phyloP scores from a whole-genome alignment of 208 protist species.

The Crithidia mellificae region DNA sequence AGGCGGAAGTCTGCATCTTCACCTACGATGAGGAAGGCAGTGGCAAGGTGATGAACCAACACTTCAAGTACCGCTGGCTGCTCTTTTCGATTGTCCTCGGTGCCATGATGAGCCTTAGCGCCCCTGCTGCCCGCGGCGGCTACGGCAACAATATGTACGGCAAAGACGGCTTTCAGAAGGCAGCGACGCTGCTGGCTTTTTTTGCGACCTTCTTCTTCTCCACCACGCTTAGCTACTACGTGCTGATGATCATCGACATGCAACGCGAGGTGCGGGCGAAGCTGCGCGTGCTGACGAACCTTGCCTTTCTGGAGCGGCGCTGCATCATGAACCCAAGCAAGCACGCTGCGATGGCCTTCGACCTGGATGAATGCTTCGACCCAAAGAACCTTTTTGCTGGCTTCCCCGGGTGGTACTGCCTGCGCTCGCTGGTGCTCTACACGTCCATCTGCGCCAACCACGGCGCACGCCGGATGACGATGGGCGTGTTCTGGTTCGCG shows the following conservation, averaged over 20 bases:
- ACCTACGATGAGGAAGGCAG: conserved; percentile 79
- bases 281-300: conserved; percentile 63
- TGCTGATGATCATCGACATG: conserved; percentile 83
- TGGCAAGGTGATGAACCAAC: conserved; percentile 60
- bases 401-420: conserved; percentile 76
- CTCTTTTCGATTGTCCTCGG: conserved; percentile 42
- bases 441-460: conserved; percentile 76
- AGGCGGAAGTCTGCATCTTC: conserved; percentile 68
- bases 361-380: conserved; percentile 61
- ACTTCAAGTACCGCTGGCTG: conserved; percentile 75
- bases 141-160: conserved; percentile 59
- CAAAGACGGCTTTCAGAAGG: conserved; percentile 34
- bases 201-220: conserved; percentile 64
- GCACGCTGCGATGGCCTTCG: conserved; percentile 46
- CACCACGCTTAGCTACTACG: conserved; percentile 47
- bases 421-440: conserved; percentile 74
- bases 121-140: conserved; percentile 55
- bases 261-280: conserved; percentile 71
- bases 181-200: conserved; percentile 46
- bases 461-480: conserved; percentile 44
- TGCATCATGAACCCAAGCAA: conserved; percentile 70
- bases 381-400: conserved; percentile 56
- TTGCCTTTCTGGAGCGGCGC: conserved; percentile 65
- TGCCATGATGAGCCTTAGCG: conserved; percentile 57
- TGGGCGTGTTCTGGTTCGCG: conserved; percentile 62